Evolutionary conservation across 2,329 filamentous ascomycete species (phyloP).

Genomic region (Tolypocladium cylindrosporum): DNA sequence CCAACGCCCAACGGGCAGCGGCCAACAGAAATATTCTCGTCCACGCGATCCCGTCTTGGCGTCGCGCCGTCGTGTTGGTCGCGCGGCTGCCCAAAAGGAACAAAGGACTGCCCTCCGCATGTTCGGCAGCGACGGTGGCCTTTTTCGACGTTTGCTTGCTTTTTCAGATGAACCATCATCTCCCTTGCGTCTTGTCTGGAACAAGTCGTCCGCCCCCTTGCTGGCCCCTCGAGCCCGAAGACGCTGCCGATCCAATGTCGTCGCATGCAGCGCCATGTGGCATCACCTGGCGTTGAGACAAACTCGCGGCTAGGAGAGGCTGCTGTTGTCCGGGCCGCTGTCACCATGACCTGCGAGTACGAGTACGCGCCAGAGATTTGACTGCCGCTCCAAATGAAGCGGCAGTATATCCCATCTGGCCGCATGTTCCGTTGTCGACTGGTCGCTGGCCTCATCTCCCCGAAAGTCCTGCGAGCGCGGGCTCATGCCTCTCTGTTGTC

Average conservation of each 20-base stretch:
- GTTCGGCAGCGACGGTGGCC: neutral
- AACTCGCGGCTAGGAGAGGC: neutral
- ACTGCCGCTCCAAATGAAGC: neutral
- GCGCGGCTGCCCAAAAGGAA: neutral
- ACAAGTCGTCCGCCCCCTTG: neutral
- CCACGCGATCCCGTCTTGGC: neutral
- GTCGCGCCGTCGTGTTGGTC: neutral
- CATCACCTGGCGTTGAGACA: neutral
- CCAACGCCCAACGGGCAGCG: neutral
- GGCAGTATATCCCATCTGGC: neutral
- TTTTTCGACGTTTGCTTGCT: neutral
- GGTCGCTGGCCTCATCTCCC: neutral
- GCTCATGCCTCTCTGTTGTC: neutral
- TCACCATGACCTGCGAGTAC: neutral
- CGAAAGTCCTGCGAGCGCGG: neutral
- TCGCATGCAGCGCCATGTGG: neutral
- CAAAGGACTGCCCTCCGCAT: neutral
- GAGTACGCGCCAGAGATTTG: neutral
- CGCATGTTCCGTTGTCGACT: neutral
- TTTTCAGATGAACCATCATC: slow-evolving; percentile 1
- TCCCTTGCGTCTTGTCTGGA: slow-evolving; percentile 3
- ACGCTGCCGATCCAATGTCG: neutral
- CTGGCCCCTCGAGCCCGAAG: neutral
- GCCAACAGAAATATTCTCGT: neutral
- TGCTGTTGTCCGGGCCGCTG: neutral